phyloP scores from a whole-genome alignment of 1,139 yeast species.

The Taiozyma sp. region DNA sequence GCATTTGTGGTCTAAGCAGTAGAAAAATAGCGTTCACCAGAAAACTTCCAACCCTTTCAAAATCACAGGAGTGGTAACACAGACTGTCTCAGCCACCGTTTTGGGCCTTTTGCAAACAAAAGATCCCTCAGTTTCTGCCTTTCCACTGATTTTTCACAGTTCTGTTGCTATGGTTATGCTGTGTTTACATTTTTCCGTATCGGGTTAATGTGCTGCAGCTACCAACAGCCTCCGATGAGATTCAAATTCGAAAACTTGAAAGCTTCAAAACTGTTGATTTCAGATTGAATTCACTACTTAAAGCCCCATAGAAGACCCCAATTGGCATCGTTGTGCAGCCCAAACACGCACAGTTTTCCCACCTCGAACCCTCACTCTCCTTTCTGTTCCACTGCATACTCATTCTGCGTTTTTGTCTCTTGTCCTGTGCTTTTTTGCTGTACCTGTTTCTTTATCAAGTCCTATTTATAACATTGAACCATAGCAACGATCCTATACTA shows the following conservation, averaged over 20 bases:
- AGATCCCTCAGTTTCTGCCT: background rate
- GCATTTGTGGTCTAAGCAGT: background rate
- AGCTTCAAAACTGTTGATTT: background rate
- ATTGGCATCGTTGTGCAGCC: background rate
- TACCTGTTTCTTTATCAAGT: background rate
- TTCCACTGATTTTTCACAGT: background rate
- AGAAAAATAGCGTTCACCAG: background rate
- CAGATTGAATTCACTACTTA: background rate
- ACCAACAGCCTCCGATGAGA: background rate
- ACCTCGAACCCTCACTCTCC: background rate
- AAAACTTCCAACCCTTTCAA: background rate
- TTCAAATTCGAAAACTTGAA: background rate
- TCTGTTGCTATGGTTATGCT: background rate
- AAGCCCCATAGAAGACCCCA: background rate
- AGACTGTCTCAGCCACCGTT: background rate
- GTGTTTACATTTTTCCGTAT: slow-evolving; percentile 9
- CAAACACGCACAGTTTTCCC: background rate
- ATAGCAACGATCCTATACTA: background rate
- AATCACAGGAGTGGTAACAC: background rate
- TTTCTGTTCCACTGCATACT: background rate
- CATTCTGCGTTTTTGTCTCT: background rate
- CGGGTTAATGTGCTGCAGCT: slow-evolving; percentile 1
- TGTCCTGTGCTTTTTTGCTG: background rate
- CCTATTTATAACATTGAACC: background rate
- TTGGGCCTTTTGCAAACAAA: background rate